Base-by-base conservation (phyloP, 2,329 filamentous ascomycete species). In the Basipetospora chlamydospora region DNA sequence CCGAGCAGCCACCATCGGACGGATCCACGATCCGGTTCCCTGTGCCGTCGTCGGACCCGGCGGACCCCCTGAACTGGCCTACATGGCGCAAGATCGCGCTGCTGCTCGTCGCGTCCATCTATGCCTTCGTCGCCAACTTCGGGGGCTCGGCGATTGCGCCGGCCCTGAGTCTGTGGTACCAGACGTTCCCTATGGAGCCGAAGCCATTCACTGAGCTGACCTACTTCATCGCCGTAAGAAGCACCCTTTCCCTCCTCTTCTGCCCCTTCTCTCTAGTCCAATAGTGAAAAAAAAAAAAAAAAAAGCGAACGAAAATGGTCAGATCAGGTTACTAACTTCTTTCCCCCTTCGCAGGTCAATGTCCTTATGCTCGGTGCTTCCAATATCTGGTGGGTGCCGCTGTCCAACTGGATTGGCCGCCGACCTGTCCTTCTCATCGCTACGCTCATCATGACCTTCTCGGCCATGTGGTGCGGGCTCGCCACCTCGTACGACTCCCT, bases 401-500 rank as follows among this genome's bases (percentile, higher is more conserved):
- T 59, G 31, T 50, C 57, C 0, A 59, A 59, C 28, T 47, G 51
- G 17, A 42, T 51, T 18, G 57, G 57, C 2, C 46, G 55, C 4
- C 45, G 57, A 0, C 50, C 50, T 0, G 44, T 56, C 2, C 40
- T 60, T 0, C 40, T 60, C 2, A 8, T 45, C 0, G 50, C 54
- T 3, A 50, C 52, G 1, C 39, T 52, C 0, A 35, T 57, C 0
- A 46, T 54, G 22, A 47, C 44, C 0, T 42, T 51, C 0, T 49
- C 47, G 2, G 46, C 49, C 0, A 28, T 48, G 0, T 55, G 52
- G 49, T 47, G 49, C 11, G 53, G 44, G 0, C 26, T 37, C 28
- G 28, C 35, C 6, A 37, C 8, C 10, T 30, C 26, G 26, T 90
- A 90, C 54, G 63, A 59, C 13, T 83, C 75, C 49, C 63, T 95